phyloP scores from a whole-genome alignment of 129 eudicot genomes.

The Pittosporum tobira region DNA sequence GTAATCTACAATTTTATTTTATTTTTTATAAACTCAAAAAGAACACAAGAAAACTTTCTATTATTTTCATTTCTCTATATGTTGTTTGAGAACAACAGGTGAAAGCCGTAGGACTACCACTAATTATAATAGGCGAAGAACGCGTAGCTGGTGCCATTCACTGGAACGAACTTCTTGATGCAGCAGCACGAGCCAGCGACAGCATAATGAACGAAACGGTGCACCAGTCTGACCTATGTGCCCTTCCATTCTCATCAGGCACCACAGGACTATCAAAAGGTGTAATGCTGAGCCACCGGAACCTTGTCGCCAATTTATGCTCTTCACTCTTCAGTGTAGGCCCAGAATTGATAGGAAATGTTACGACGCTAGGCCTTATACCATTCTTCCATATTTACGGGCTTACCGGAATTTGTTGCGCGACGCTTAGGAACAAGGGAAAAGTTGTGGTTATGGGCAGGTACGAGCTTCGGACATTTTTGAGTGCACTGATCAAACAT shows the following conservation, averaged over 20 bases:
- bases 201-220: constrained; percentile 27
- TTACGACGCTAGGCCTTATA: constrained; percentile 71
- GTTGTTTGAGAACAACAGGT: constrained; percentile 28
- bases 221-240: constrained; percentile 59
- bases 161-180: constrained; percentile 60
- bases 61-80: background rate
- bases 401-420: constrained; percentile 74
- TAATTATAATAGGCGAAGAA: constrained; percentile 50
- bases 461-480: constrained; percentile 53
- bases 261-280: constrained; percentile 92
- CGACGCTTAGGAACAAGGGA: constrained; percentile 75
- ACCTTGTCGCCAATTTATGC: constrained; percentile 73
- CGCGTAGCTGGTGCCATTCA: constrained; percentile 48
- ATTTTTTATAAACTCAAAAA: no score
- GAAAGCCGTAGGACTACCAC: constrained; percentile 53
- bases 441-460: constrained; percentile 81
- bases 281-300: constrained; percentile 85
- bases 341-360: constrained; percentile 58
- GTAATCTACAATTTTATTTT: no score
- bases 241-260: constrained; percentile 96
- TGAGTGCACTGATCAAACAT: constrained; percentile 57
- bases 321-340: constrained; percentile 71
- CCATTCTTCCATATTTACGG: constrained; percentile 92
- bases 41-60: no score
- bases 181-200: constrained; percentile 50